A percentile compares a stretch with the other conserved stretches of the same genome.
These are phyloP conservation scores for Coffea canephora DNA, from an alignment of 257 asterid genomes.

Conservation along the genomic window DNA sequence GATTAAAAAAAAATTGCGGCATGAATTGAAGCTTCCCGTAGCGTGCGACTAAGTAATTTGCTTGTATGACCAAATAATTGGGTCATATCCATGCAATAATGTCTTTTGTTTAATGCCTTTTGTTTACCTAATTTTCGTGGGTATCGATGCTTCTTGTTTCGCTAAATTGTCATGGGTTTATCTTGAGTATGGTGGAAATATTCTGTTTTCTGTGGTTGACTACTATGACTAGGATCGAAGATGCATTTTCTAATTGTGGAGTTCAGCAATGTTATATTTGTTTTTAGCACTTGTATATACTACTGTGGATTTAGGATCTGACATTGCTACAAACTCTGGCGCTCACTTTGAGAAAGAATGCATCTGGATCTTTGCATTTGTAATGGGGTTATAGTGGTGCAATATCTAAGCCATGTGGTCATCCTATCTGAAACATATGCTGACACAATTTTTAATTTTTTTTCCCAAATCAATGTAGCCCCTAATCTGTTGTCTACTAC, in stretches of 20 bases:
- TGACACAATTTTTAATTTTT: neutral
- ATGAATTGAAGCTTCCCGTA: neutral
- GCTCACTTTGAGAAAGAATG: slow-evolving; percentile 1
- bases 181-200: neutral
- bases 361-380: neutral
- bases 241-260: neutral
- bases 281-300: neutral
- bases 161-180: neutral
- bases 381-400: neutral
- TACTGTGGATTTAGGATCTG: neutral
- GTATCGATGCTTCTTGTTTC: neutral
- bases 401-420: neutral
- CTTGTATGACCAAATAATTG: neutral
- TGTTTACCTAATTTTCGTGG: neutral
- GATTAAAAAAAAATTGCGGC: neutral
- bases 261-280: neutral
- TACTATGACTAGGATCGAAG: neutral
- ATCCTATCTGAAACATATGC: neutral
- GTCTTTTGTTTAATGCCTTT: neutral
- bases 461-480: neutral
- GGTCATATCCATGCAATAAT: neutral
- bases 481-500: neutral
- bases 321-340: neutral
- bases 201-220: neutral
- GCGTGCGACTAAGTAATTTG: neutral